Base-by-base conservation (phyloP, 2,329 filamentous ascomycete genomes). In the Cercospora nicotianae region DNA sequence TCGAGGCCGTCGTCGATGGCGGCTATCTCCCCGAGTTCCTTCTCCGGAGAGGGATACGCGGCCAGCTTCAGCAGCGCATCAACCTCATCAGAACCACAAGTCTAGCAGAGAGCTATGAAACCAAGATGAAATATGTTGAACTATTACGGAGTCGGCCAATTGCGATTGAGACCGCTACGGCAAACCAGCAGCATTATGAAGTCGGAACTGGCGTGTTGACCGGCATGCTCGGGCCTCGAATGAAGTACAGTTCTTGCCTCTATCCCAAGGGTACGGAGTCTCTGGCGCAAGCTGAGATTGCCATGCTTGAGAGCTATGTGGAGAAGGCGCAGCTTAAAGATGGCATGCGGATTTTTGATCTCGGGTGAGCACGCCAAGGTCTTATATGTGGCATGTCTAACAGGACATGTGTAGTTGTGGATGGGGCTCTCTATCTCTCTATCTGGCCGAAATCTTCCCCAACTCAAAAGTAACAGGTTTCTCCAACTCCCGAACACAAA, bases 121-220 rank as follows among this genome's bases (percentile, higher is more conserved):
- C 83, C 67, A 91, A 91, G 77, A 89, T 90, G 85, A 80, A 80
- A 26, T 91, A 89, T 75, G 83, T 91, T 10, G 81, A 86, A 62
- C 78, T 83, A 3, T 81, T 91, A n/a, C 83, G 87, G 20, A 81
- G 80, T 16, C 82, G 85, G 39, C 88, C 89, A 10, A 91, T 91
- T 70, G 90, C 89, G n/a, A 85, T 91, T 72, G 87, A 90, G 77
- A 90, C 89, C 0, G 83, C 82, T 3, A 80, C 83, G 2, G 89
- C 90, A 23, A 91, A 91, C 76, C 81, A 85, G 73, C 89, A 91
- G 82, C 89, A 91, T 78, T 91, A 92, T 75, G 89, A 91, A 79
- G 89, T 91, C 48, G 88, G 87, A 45, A 90, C 89, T 0, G 87
- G 87, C 3, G 86, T 91, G 26, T 78, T 91, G 48, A 79, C 80